Evolutionary conservation across 225 moss, liverwort and hornwort species (phyloP).

Genomic region (Takakia lepidozioides): DNA sequence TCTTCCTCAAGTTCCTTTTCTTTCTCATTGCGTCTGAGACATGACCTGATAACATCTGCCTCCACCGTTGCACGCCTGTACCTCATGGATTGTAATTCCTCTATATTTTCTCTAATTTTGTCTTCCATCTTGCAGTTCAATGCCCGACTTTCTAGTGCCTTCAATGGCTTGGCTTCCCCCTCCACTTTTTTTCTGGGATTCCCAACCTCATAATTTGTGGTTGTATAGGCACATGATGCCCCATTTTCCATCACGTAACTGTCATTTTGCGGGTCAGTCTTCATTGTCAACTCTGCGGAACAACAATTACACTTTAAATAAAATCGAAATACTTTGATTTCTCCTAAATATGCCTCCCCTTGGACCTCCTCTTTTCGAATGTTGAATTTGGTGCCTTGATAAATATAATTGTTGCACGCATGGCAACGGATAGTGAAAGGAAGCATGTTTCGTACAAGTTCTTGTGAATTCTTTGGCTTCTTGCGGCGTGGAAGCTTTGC

Average conservation of each 20-base stretch:
- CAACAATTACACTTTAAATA: constrained; percentile 36
- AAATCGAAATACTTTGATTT: constrained; percentile 25
- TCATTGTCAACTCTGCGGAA: constrained; percentile 32
- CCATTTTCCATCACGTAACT: constrained; percentile 35
- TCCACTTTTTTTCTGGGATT: constrained; percentile 32
- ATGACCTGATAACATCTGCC: no score
- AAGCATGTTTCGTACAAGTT: constrained; percentile 34
- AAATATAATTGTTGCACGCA: constrained; percentile 34
- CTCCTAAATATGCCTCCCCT: constrained; percentile 30
- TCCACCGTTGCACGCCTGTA: no score
- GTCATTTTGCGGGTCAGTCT: constrained; percentile 35
- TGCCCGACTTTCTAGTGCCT: constrained; percentile 33
- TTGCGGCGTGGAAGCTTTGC: constrained; percentile 24
- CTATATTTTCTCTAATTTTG: no score
- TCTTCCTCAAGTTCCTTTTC: no score
- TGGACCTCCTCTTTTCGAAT: constrained; percentile 27
- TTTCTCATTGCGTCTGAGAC: no score
- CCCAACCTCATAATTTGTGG: constrained; percentile 31
- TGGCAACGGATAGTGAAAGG: constrained; percentile 32
- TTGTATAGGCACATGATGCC: no score
- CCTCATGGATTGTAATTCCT: no score
- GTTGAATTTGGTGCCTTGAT: constrained; percentile 37
- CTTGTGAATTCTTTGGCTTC: constrained; percentile 27
- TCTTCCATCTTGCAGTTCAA: background rate
- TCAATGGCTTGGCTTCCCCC: constrained; percentile 32